Conservation (phyloP, 805 yeast species). For the Suhomyces kilbournensis region DNA sequence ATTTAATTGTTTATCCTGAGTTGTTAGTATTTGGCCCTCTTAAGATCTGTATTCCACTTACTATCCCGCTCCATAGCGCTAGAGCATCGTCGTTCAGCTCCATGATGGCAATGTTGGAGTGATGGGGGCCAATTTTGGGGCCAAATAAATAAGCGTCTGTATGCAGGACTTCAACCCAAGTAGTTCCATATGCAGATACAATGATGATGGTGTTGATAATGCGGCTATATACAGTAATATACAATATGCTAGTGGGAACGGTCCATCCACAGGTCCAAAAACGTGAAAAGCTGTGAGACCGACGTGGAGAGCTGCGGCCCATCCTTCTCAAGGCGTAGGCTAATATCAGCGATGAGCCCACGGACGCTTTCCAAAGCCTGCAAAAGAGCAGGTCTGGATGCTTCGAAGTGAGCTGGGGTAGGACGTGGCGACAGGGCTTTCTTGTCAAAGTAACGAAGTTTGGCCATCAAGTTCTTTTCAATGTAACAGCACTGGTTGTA, state of each 20-base stretch:
- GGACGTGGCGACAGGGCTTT: background rate
- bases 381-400: background rate
- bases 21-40: conserved; percentile 9
- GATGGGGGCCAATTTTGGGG: background rate
- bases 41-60: conserved; percentile 3
- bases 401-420: background rate
- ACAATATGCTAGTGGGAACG: background rate
- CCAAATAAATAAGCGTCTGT: background rate
- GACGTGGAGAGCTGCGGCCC: conserved; percentile 22
- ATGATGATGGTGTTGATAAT: background rate
- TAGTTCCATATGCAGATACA: too few species aligned
- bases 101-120: background rate
- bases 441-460: conserved; percentile 8
- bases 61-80: conserved; percentile 11
- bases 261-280: conserved; percentile 27
- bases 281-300: conserved; percentile 18
- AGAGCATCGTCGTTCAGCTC: conserved; percentile 4
- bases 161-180: background rate
- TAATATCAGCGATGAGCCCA: conserved; percentile 36
- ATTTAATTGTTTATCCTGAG: conserved; percentile 20
- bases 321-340: conserved; percentile 30
- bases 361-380: conserved; percentile 13
- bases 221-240: background rate
- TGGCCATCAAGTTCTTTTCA: conserved; percentile 22
- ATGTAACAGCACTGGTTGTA: conserved; percentile 30